These are phyloP conservation scores for Tranzscheliella williamsii DNA, from an alignment of 1,284 basidiomycete genomes.

Conservation along the genomic window DNA sequence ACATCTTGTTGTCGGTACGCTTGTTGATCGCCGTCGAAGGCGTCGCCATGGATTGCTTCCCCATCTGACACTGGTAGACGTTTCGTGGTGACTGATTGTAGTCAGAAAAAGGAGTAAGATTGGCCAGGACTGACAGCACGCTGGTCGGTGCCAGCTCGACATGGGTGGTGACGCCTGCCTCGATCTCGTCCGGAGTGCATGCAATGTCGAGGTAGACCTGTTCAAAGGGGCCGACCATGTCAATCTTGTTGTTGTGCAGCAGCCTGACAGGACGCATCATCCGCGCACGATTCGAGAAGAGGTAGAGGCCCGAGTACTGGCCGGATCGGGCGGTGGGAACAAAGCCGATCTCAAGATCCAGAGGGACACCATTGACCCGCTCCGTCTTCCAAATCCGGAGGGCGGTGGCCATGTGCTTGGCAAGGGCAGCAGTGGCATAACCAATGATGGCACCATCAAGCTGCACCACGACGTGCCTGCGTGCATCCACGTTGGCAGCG, in stretches of 20 bases:
- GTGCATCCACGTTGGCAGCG: constrained; percentile 74
- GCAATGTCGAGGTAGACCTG: constrained; percentile 99
- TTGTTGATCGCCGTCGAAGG: constrained; percentile 87
- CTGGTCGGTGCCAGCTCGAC: constrained; percentile 93
- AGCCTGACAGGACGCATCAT: constrained; percentile 99
- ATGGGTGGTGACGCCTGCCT: constrained; percentile 76
- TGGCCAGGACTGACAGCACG: constrained; percentile 78
- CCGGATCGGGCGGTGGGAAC: constrained; percentile 88
- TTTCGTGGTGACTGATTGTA: constrained; percentile 80
- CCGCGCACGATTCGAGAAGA: constrained; percentile 83
- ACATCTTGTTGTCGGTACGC: constrained; percentile 98
- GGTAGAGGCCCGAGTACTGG: constrained; percentile 93
- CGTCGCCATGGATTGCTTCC: constrained; percentile 99
- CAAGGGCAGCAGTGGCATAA: constrained; percentile 81
- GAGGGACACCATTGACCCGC: constrained; percentile 73
- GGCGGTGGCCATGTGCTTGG: constrained; percentile 77
- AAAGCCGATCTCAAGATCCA: constrained; percentile 93
- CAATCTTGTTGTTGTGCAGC: constrained; percentile 79
- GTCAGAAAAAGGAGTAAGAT: constrained; percentile 75
- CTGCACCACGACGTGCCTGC: constrained; percentile 82
- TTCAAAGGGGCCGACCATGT: constrained; percentile 94
- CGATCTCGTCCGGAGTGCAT: constrained; percentile 84
- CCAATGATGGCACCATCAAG: constrained; percentile 93
- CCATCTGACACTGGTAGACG: constrained; percentile 83
- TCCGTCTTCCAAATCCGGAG: constrained; percentile 96